These are phyloP conservation scores for Zygotorulaspora mrakii DNA, from an alignment of 1,139 yeast species.

Conservation along the genomic window DNA sequence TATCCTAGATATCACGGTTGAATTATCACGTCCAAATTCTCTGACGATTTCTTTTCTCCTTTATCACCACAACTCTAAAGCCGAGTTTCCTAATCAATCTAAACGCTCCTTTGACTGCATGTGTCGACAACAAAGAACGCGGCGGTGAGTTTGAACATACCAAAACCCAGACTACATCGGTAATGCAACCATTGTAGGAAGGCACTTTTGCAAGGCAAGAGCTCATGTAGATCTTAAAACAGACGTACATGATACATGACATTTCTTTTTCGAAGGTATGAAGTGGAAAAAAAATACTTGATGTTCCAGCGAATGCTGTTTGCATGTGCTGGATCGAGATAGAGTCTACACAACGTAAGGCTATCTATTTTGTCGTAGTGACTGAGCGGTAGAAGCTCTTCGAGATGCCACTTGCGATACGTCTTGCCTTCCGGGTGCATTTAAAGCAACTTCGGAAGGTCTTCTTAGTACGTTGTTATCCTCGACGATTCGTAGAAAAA, in stretches of 20 bases:
- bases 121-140: background rate
- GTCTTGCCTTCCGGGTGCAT: slow-evolving; percentile 1
- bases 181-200: background rate
- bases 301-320: background rate
- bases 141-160: background rate
- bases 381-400: slow-evolving; percentile 2
- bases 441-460: slow-evolving; percentile 16
- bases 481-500: slow-evolving; percentile 20
- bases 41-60: slow-evolving; percentile 1
- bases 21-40: too few species aligned
- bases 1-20: too few species aligned
- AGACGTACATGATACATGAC: background rate
- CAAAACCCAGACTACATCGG: slow-evolving; percentile 2
- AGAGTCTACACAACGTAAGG: too few species aligned
- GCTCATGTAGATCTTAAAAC: background rate
- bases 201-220: slow-evolving; percentile 3
- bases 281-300: too few species aligned
- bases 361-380: background rate
- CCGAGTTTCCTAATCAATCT: slow-evolving; percentile 1
- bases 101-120: background rate
- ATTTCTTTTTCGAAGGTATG: background rate
- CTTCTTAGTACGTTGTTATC: slow-evolving; percentile 20
- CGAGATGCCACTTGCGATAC: background rate
- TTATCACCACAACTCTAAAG: background rate
- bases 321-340: too few species aligned